A percentile compares a stretch with the other conserved stretches of the same genome.
Conservation (phyloP, 352 stramenopile genomes). For the Globisporangium splendens region DNA sequence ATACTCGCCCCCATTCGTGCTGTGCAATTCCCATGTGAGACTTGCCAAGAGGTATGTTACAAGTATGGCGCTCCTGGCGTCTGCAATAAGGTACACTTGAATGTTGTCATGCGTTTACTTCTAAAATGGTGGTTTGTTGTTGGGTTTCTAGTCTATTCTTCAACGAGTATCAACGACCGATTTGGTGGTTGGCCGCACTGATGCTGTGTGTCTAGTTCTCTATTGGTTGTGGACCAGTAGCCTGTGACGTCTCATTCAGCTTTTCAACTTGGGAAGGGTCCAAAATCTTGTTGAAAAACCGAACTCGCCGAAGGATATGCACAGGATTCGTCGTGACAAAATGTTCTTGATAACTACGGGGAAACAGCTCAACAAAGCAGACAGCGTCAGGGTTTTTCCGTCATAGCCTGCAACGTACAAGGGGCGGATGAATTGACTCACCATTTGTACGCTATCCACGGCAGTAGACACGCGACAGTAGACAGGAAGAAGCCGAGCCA, state of each 20-base stretch:
- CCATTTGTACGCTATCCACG: slow-evolving; percentile 67
- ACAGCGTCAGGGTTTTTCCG: background rate
- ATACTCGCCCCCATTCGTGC: too few species aligned
- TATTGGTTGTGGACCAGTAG: background rate
- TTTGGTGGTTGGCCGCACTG: background rate
- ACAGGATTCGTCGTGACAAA: slow-evolving; percentile 70
- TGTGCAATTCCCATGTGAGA: too few species aligned
- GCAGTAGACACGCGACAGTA: slow-evolving; percentile 40
- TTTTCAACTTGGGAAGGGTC: slow-evolving; percentile 42
- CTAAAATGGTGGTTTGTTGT: background rate
- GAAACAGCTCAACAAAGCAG: too few species aligned
- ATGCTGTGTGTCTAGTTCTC: slow-evolving; percentile 2
- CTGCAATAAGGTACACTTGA: background rate
- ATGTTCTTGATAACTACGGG: slow-evolving; percentile 65
- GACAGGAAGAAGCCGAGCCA: slow-evolving; percentile 60
- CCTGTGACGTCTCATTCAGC: slow-evolving; percentile 15
- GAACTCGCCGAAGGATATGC: slow-evolving; percentile 66
- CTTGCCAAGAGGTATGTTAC: too few species aligned
- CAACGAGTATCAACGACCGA: background rate
- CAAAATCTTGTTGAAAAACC: slow-evolving; percentile 71
- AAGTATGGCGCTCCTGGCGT: too few species aligned
- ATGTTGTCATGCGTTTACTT: background rate
- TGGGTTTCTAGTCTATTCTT: background rate
- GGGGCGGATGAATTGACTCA: slow-evolving; percentile 19
- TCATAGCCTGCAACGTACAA: too few species aligned